Conservation (phyloP, 1,284 basidiomycete species). For the Moesziomyces antarcticus region DNA sequence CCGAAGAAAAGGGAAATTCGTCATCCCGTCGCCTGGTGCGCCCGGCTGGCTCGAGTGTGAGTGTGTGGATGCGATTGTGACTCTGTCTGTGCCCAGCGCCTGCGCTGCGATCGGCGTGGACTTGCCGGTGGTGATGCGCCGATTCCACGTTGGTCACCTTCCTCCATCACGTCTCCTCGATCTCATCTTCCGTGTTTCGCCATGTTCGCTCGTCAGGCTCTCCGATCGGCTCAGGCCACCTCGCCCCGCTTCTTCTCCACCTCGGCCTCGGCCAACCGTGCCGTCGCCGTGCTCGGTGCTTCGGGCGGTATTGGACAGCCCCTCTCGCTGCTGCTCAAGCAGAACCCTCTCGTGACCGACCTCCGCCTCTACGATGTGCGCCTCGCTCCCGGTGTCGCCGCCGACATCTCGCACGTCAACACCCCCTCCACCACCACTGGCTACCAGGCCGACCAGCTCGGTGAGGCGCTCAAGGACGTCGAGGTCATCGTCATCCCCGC, state of each 20-base stretch:
- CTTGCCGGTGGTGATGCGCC: conserved; percentile 7
- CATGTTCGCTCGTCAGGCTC: conserved; percentile 62
- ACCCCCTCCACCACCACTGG: conserved; percentile 84
- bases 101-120: conserved; percentile 5
- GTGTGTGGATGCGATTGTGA: too few species aligned
- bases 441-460: conserved; percentile 78
- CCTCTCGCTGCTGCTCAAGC: conserved; percentile 86
- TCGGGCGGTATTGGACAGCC: conserved; percentile 83
- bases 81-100: too few species aligned
- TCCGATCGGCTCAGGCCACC: conserved; percentile 44
- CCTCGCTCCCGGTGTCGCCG: conserved; percentile 70
- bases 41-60: too few species aligned
- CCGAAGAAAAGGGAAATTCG: too few species aligned
- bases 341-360: conserved; percentile 82
- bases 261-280: conserved; percentile 77
- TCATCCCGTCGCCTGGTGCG: too few species aligned
- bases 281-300: conserved; percentile 90
- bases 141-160: conserved; percentile 6
- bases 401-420: conserved; percentile 79
- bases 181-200: conserved; percentile 4
- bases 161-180: conserved; percentile 22
- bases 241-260: conserved; percentile 79
- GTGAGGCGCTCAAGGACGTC: conserved; percentile 83
- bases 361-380: conserved; percentile 68
- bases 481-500: conserved; percentile 96